Conservation (phyloP, 1,284 basidiomycete species). For the Mycena citricolor region DNA sequence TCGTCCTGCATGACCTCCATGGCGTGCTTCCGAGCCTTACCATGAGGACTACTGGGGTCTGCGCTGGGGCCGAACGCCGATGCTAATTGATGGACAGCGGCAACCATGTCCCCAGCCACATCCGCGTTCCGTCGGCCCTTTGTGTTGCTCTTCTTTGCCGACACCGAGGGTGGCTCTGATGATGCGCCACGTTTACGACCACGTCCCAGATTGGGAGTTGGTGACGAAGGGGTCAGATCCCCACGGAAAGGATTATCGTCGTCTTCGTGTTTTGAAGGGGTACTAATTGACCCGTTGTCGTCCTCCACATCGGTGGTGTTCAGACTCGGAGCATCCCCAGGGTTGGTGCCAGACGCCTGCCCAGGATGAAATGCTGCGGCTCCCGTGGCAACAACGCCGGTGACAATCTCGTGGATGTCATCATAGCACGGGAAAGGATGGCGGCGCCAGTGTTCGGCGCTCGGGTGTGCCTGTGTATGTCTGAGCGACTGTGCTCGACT, state of each 20-base stretch:
- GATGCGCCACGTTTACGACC: conserved; percentile 8
- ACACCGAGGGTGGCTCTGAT: too few species aligned
- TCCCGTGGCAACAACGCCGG: conserved; percentile 9
- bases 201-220: neutral
- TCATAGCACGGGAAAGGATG: conserved; percentile 14
- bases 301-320: neutral
- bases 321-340: neutral
- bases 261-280: neutral
- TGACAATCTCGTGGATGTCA: conserved; percentile 13
- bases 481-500: neutral
- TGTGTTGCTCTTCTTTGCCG: conserved; percentile 8
- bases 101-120: conserved; percentile 6
- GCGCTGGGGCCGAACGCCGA: conserved; percentile 3
- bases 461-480: conserved; percentile 3
- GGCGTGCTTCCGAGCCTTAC: neutral
- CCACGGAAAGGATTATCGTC: neutral
- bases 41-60: conserved; percentile 7
- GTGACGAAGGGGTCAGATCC: neutral
- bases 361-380: conserved; percentile 13
- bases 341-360: neutral
- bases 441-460: conserved; percentile 1
- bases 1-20: conserved; percentile 12
- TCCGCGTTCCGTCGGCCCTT: conserved; percentile 7
- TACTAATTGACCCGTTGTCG: too few species aligned
- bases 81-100: conserved; percentile 10